Conservation (phyloP, 768 basidiomycete genomes). For the Leccinellum luteum region DNA sequence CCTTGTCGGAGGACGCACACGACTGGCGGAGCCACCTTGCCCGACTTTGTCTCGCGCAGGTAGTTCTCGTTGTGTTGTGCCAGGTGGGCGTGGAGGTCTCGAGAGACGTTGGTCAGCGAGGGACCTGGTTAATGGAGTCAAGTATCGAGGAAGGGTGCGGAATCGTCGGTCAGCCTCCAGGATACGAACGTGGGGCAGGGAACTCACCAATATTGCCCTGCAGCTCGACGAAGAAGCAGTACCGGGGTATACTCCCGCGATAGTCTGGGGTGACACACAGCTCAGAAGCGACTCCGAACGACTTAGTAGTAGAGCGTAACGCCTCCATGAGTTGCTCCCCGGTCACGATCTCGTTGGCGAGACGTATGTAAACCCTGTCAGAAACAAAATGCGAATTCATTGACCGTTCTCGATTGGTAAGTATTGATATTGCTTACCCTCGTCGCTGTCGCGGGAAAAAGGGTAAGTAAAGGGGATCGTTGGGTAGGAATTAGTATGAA, state of each 20-base stretch:
- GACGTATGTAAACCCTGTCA: constrained; percentile 15
- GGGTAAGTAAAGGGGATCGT: background rate
- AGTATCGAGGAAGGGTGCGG: too few relatives aligned
- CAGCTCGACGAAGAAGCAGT: constrained; percentile 21
- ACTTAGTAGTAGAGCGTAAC: constrained; percentile 10
- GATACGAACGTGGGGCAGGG: background rate
- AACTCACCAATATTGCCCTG: constrained; percentile 9
- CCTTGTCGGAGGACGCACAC: constrained; percentile 19
- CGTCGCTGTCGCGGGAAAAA: constrained; percentile 12
- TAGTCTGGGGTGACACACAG: constrained; percentile 20
- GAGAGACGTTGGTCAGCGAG: constrained; percentile 1
- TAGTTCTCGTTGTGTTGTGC: constrained; percentile 17
- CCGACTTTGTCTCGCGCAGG: constrained; percentile 3
- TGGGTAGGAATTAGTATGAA: background rate
- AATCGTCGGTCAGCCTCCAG: background rate
- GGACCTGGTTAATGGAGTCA: background rate
- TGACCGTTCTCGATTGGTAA: background rate
- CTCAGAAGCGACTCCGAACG: constrained; percentile 21
- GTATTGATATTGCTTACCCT: constrained; percentile 10
- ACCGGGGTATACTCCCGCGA: constrained; percentile 14
- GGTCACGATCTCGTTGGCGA: constrained; percentile 22
- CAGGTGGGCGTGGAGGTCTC: constrained; percentile 9
- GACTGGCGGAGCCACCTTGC: constrained; percentile 8
- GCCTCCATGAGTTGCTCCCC: constrained; percentile 21
- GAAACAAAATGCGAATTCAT: background rate